A percentile compares a stretch with the other conserved stretches of the same genome.
phyloP scores from a whole-genome alignment of 495 filamentous ascomycete genomes.

The Hypoxylon fragiforme region DNA sequence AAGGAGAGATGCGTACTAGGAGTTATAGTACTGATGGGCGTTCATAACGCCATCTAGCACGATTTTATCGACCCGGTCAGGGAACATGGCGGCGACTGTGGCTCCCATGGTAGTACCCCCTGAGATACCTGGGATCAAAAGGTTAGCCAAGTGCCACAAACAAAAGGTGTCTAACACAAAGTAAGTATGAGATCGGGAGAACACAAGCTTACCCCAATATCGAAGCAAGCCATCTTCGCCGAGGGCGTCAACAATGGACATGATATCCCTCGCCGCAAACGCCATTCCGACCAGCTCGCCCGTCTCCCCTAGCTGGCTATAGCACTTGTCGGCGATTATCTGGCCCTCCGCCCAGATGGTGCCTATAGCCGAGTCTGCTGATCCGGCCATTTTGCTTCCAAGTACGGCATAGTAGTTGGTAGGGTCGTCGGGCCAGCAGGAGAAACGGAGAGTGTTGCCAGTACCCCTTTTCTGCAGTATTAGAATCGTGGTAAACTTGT shows the following conservation, averaged over 20 bases:
- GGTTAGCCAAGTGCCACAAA: conserved; percentile 1
- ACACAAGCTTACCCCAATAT: conserved; percentile 47
- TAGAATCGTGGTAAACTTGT: too few relatives aligned
- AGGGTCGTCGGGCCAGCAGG: conserved; percentile 18
- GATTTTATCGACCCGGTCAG: conserved; percentile 45
- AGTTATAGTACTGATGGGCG: conserved; percentile 41
- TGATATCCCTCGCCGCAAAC: conserved; percentile 46
- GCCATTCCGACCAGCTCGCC: conserved; percentile 27
- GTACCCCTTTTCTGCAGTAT: conserved; percentile 16
- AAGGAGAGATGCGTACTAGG: conserved; percentile 3
- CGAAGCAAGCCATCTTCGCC: conserved; percentile 49
- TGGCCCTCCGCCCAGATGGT: conserved; percentile 15
- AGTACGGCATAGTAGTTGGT: conserved; percentile 1
- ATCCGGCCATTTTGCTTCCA: conserved; percentile 2
- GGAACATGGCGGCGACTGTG: conserved; percentile 49
- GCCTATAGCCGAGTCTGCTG: conserved; percentile 11
- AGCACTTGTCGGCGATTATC: conserved; percentile 14
- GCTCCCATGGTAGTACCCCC: conserved; percentile 50
- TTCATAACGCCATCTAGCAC: conserved; percentile 50
- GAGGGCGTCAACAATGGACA: conserved; percentile 49
- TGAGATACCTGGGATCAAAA: conserved; percentile 37
- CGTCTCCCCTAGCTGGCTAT: conserved; percentile 8
- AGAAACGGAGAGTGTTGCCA: conserved; percentile 19
- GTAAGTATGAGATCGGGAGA: too few relatives aligned
- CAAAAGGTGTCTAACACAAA: background rate